Conservation (phyloP, 106 monocot genomes). For the Ottelia alismoides region DNA sequence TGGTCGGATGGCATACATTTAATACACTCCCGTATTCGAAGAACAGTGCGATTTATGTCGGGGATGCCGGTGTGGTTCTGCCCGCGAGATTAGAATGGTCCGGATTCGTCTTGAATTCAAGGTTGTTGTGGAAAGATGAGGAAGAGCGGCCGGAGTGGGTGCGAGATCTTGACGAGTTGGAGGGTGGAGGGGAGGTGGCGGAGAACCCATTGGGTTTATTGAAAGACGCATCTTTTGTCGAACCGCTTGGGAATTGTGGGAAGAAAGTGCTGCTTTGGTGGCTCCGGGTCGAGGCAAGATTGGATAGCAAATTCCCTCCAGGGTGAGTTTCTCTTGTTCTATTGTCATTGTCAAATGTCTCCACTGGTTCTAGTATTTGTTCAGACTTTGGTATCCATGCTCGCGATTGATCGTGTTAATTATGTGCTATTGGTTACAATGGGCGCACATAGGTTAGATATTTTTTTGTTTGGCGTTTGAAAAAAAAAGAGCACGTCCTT, state of each 20-base stretch:
- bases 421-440: too few relatives aligned
- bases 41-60: constrained; percentile 28
- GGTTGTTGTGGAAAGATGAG: constrained; percentile 44
- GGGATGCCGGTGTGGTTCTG: constrained; percentile 29
- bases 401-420: too few relatives aligned
- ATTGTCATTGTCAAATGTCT: too few relatives aligned
- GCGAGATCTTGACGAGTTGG: constrained; percentile 34
- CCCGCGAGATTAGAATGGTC: constrained; percentile 57
- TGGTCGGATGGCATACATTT: constrained; percentile 65
- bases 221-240: constrained; percentile 33
- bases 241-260: constrained; percentile 69
- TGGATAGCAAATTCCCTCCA: constrained; percentile 56
- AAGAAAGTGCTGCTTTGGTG: constrained; percentile 68
- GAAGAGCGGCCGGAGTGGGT: constrained; percentile 51
- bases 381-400: too few relatives aligned
- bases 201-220: constrained; percentile 44
- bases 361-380: too few relatives aligned
- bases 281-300: constrained; percentile 49
- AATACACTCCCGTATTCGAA: constrained; percentile 25
- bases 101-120: constrained; percentile 70
- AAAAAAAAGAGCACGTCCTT: too few relatives aligned
- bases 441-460: too few relatives aligned
- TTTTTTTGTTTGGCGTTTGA: too few relatives aligned
- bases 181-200: constrained; percentile 24
- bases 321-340: constrained; percentile 24